Evolutionary conservation across 306 rosid genomes (phyloP), one percentile per base, ranked within the genome.

Genomic region (Vigna angularis): DNA sequence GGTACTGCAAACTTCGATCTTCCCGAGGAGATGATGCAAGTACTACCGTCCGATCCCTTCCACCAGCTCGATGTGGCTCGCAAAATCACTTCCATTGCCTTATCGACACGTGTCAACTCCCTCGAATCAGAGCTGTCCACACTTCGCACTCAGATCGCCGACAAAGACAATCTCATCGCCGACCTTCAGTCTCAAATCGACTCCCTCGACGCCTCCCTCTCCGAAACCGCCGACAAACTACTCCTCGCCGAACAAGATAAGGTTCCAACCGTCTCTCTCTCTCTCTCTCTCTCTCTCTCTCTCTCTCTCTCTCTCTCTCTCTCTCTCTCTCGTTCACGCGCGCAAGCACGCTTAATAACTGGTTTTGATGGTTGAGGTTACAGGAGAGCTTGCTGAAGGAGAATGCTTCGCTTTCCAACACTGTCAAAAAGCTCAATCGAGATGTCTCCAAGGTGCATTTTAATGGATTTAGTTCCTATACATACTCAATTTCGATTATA

Each of bases 51-150:
- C 1, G 97, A 95, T 93, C 99, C 98, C 20, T 95, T 95, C 82
- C 96, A 93, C 59, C 98, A 89, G 68, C 98, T 95, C 42, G 97
- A 95, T 16, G 94, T 95, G 83, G 99, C 99, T 50, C 99, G 98
- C 84, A 95, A 87, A 75, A 92, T 95, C 86, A 91, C 94, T 0
- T 95, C 97, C 84, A 88, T 95, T 72, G 97, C 98, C 1, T 85
- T 95, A 50, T 69, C 98, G 78, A 87, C 96, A 47, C 99, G 99
- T 84, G 94, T 95, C 86, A 88, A 86, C 11, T 75, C 85, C 10
- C 87, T 95, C 51, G 94, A 89, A 66, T 81, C 91, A 0, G 91
- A 95, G 59, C 32, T 91, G 3, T 85, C 89, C 6, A 24, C 75
- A 7, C 83, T 95, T 16, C 88, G 83, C 81, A 63, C 84, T 55